Evolutionary conservation across 306 rosid species (phyloP), one percentile per base, ranked within the genome.

Genomic region (Pterocarpus santalinus): DNA sequence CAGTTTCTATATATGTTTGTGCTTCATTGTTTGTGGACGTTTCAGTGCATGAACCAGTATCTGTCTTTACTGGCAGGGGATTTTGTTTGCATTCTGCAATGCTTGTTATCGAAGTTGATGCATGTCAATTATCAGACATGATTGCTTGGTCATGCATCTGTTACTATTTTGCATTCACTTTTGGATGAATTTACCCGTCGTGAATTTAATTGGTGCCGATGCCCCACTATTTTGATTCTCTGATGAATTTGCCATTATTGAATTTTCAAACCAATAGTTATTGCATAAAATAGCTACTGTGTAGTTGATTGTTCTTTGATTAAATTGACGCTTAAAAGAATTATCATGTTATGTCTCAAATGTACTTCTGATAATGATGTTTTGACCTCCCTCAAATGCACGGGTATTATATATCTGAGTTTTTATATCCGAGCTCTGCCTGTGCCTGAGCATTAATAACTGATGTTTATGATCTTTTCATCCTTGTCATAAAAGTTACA

Each of bases 11-110:
- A 43, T 41, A 38, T 65, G 69, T 44, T 17, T 65, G 68, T 73
- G 76, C 85, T 38, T 66, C 17, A 9, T 57, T 64, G 57, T 66
- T 56, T 53, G 41, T 80, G 73, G 67, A 62, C 15, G n/a, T 39
- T 60, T 41, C 34, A 46, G 47, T 46, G 52, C 58, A 38, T 5
- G 3, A 17, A 46, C 38, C 35, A 33, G 83, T 35, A 16, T 44
- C 62, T 16, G 9, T 69, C 55, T 65, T 41, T 32, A n/a, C 6
- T 52, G 7, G 30, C 12, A 22, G n/a, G 9, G 53, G 28, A n/a
- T 35, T 63, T 55, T 73, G 35, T 72, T 55, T 65, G 47, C 28
- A 22, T 22, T 65, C 64, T 56, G 58, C 81, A 55, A 58, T 68
- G 39, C 14, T 55, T 73, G 69, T 65, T 57, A 6, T 60, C n/a